Evolutionary conservation across 495 filamentous ascomycete genomes (phyloP), one percentile per base, ranked within the genome.

Genomic region (Aspergillus indologenus): DNA sequence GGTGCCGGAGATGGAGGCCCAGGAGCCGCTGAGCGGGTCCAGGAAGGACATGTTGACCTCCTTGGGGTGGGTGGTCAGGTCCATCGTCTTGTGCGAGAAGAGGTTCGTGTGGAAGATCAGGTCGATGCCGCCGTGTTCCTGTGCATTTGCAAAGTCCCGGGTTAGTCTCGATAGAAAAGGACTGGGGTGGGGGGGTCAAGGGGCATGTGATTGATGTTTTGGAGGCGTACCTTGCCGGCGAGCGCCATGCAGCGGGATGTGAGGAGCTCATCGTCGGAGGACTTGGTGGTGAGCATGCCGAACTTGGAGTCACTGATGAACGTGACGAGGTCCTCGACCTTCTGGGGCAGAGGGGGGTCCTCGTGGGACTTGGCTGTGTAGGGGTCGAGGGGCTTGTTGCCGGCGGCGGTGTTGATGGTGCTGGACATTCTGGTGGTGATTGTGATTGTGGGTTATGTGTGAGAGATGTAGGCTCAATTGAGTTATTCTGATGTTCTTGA

Each of bases 31-130:
- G 19, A 70, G 29, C 60, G 70, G 74, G 72, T 90, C 88, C 61
- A 92, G 78, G 83, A 98, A 98, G 52, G 85, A 84, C 69, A 96
- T 83, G 78, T 96, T 96, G 70, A 88, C 83, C 70, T 92, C 84
- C 50, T 68, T 61, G 0, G 85, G 80, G 76, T 96, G 88, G 18
- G 75, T 74, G 48, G 80, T 74, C 17, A 98, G 81, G 68, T 96
- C 92, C 73, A 90, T 81, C 14, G 91, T 92, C 78, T 98, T 96
- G 72, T 90, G 89, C 40, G 90, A 92, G 70, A 94, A 90, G 59
- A 90, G 91, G 79, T 96, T 96, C 63, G 91, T 90, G 77, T 94
- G 87, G 83, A 98, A 96, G 73, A 96, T 81, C 48, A 96, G 84
- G 71, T 96, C 92, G 51, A 95, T 82, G 65, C 87, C 88, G 62